These are phyloP conservation scores for Shiraia bambusicola DNA, from an alignment of 2,329 filamentous ascomycete genomes.

Conservation along the genomic window DNA sequence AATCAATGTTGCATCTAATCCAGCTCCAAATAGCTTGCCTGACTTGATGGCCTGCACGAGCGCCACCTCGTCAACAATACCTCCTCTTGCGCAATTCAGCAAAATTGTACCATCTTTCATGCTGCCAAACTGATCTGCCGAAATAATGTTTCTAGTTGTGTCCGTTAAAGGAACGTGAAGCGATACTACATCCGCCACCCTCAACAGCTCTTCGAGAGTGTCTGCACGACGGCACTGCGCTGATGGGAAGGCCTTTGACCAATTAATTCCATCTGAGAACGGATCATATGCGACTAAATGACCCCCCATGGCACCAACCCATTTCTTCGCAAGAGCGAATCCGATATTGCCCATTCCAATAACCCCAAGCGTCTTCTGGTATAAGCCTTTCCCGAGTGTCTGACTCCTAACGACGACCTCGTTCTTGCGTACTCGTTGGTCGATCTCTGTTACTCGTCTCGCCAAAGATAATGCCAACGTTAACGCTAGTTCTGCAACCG, in stretches of 20 bases:
- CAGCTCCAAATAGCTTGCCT: constrained; percentile 45
- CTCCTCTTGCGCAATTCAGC: constrained; percentile 50
- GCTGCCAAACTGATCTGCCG: not conserved
- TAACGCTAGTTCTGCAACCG: constrained; percentile 44
- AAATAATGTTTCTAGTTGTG: constrained; percentile 1
- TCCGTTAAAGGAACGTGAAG: constrained; percentile 3
- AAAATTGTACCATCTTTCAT: constrained; percentile 32
- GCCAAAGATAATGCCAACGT: constrained; percentile 33
- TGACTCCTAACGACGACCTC: constrained; percentile 41
- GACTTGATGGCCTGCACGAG: constrained; percentile 46
- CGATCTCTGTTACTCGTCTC: constrained; percentile 12
- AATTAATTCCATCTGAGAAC: constrained; percentile 40
- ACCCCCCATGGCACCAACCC: constrained; percentile 43
- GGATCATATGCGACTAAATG: constrained; percentile 33
- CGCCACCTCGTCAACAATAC: constrained; percentile 50
- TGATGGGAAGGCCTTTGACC: too few relatives aligned
- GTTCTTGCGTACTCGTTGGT: constrained; percentile 34
- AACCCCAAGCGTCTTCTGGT: constrained; percentile 47
- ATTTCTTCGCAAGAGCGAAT: constrained; percentile 1
- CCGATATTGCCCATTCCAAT: constrained; percentile 46
- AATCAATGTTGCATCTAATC: not conserved
- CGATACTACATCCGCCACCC: constrained; percentile 3
- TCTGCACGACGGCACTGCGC: too few relatives aligned
- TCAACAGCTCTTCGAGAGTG: constrained; percentile 13
- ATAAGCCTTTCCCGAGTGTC: constrained; percentile 40